These are phyloP conservation scores for Mariannaea elegans DNA, from an alignment of 2,329 filamentous ascomycete species.

Conservation along the genomic window DNA sequence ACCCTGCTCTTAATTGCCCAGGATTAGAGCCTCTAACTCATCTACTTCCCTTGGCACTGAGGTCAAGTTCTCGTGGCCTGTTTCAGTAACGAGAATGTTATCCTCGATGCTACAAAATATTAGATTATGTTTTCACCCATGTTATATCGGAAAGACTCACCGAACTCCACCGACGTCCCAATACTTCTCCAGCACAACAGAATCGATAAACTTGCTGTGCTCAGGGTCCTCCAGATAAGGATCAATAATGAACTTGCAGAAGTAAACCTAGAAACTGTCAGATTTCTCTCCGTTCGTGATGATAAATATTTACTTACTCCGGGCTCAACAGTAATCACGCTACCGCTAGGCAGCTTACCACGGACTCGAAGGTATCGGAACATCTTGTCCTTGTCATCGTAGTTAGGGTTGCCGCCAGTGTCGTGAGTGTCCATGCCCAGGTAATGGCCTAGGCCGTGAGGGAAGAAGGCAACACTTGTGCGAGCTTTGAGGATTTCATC, in stretches of 20 bases:
- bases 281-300: not conserved
- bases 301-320: constrained; percentile 65
- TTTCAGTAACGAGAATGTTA: constrained; percentile 76
- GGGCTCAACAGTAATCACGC: constrained; percentile 94
- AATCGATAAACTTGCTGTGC: constrained; percentile 80
- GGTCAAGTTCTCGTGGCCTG: constrained; percentile 77
- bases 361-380: constrained; percentile 88
- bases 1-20: constrained; percentile 23
- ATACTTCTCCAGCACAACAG: constrained; percentile 76
- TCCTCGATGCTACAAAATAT: constrained; percentile 64
- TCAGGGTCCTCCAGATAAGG: constrained; percentile 78
- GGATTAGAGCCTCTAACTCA: constrained; percentile 61
- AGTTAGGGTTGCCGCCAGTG: constrained; percentile 80
- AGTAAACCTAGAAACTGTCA: constrained; percentile 73
- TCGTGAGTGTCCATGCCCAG: constrained; percentile 95
- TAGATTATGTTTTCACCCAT: constrained; percentile 23
- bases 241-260: constrained; percentile 87
- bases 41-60: constrained; percentile 74
- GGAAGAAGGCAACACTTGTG: constrained; percentile 90
- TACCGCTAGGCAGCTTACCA: constrained; percentile 76
- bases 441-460: constrained; percentile 91
- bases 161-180: constrained; percentile 83
- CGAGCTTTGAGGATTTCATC: constrained; percentile 80
- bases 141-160: constrained; percentile 47
- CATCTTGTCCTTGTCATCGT: constrained; percentile 80